A percentile compares a stretch with the other conserved stretches of the same genome.
Evolutionary conservation across 2,329 filamentous ascomycete genomes (phyloP).

Genomic region (Bisporella sp.): DNA sequence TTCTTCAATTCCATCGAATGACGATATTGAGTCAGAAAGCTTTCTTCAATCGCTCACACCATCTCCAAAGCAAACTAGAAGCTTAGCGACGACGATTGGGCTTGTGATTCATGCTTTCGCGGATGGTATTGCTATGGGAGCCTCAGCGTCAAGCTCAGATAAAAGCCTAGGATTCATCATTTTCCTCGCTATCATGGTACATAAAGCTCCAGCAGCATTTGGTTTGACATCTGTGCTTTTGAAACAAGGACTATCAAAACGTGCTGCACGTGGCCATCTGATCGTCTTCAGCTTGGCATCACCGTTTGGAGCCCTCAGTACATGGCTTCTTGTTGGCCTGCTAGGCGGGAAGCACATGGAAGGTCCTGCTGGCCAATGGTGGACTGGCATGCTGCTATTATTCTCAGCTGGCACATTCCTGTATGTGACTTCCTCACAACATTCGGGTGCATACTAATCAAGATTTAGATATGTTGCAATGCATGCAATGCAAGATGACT

Average conservation of each 20-base stretch:
- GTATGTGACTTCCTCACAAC: constrained; percentile 44
- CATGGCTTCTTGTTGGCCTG: constrained; percentile 72
- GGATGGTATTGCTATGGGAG: constrained; percentile 92
- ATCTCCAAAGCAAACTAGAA: constrained; percentile 51
- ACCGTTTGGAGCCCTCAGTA: constrained; percentile 75
- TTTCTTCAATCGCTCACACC: constrained; percentile 53
- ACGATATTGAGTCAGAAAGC: constrained; percentile 49
- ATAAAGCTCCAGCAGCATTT: constrained; percentile 94
- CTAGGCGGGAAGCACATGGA: constrained; percentile 54
- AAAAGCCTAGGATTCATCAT: constrained; percentile 81
- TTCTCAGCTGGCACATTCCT: constrained; percentile 95
- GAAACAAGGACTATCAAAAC: constrained; percentile 85
- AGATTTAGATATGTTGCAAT: constrained; percentile 80
- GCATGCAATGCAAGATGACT: constrained; percentile 90
- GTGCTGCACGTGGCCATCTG: constrained; percentile 75
- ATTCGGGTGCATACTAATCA: neutral
- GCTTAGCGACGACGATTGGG: constrained; percentile 80
- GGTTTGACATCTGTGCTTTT: constrained; percentile 84
- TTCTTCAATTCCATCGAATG: constrained; percentile 30
- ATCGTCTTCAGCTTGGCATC: constrained; percentile 89
- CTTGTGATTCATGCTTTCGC: constrained; percentile 94
- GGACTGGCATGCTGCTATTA: constrained; percentile 86
- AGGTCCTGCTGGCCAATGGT: constrained; percentile 60
- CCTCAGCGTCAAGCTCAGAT: constrained; percentile 70
- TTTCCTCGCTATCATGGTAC: constrained; percentile 93